Evolutionary conservation across 2,329 filamentous ascomycete species (phyloP), one percentile per base, ranked within the genome.

Genomic region (Cryphonectria japonica): DNA sequence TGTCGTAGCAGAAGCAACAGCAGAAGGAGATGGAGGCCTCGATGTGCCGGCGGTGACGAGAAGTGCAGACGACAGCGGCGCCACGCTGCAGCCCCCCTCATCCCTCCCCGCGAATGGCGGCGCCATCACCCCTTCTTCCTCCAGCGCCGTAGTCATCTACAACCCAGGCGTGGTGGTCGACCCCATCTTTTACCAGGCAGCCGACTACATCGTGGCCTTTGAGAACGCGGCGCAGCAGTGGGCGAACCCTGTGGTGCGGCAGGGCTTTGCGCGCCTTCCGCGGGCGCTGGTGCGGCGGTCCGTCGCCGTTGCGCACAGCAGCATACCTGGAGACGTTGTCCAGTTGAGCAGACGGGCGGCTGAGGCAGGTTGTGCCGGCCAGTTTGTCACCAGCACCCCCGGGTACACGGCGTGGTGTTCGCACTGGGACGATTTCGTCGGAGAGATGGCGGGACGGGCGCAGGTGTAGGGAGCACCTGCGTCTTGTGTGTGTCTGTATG

Each of bases 181-280:
- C 70, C 76, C 78, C 66, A 78, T 77, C 41, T 85, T 82, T 75
- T 78, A 83, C 69, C 73, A 78, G 52, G 78, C 77, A 1, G 81
- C 82, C 39, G 82, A 85, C 77, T 82, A 80, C 72, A 80, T 83
- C 7, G 81, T 84, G 41, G 81, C 83, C 19, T 85, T 85, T 68
- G 84, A 85, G 77, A 75, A 76, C 61, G 63, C 60, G 34, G 72
- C 69, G 13, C 50, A 43, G 6, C 69, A 72, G 63, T 76, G 75
- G 75, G 43, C 68, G 46, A 67, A 72, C 9, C 67, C 66, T n/a
- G 73, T 66, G 39, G 75, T 75, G n/a, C 43, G 63, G n/a, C 63
- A 67, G 32, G 74, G 73, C 32, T 43, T 76, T 26, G 61, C 61
- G n/a, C 65, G 64, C 34, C 71, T 76, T 37, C 66, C 74, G 6